Evolutionary conservation across 139 green algal genomes (phyloP), one percentile per base, ranked within the genome.

Genomic region (Tetraselmis striata): DNA sequence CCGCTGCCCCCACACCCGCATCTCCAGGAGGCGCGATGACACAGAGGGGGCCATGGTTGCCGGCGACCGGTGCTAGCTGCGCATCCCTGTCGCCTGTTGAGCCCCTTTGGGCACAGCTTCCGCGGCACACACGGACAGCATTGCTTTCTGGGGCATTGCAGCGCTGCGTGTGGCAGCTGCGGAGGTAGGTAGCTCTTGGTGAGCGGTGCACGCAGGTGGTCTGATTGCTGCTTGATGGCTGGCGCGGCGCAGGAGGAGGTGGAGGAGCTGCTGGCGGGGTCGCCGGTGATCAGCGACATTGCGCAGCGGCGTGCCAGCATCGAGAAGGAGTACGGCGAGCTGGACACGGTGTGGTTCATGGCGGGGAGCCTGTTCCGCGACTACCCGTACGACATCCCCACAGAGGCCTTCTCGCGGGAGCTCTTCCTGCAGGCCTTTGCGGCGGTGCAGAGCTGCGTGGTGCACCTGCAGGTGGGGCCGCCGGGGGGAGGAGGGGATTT

Each of bases 301-400:
- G 58, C 11, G 85, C n/a, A n/a, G n/a, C n/a, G n/a, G n/a, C n/a
- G n/a, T n/a, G n/a, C n/a, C n/a, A n/a, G 93, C 82, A 97, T 98
- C 77, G 31, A 87, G 59, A 87, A 93, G 81, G 95, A 97, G 86
- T 98, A 96, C 79, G 84, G 93, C 75, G 94, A 96, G 88, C 91
- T 98, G 77, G 95, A 98, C 85, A 96, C 92, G 0, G 95, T 98
- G 29, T 97, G 94, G 94, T 97, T 90, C 86, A 90, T 94, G 79
- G 83, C 84, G 59, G 59, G 24, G 0, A 76, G 27, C n/a, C 25
- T 79, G 75, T 30, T 27, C 75, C 28, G 24, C 26, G 27, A 79
- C 28, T 94, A 95, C 85, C 90, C 89, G 0, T 98, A 95, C 84
- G 95, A 98, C 84, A 90, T 95, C 25, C 95, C 95, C 59, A 97